A percentile compares a stretch with the other conserved stretches of the same genome.
Conservation (phyloP, 208 protist genomes). For the Willaertia magna region DNA sequence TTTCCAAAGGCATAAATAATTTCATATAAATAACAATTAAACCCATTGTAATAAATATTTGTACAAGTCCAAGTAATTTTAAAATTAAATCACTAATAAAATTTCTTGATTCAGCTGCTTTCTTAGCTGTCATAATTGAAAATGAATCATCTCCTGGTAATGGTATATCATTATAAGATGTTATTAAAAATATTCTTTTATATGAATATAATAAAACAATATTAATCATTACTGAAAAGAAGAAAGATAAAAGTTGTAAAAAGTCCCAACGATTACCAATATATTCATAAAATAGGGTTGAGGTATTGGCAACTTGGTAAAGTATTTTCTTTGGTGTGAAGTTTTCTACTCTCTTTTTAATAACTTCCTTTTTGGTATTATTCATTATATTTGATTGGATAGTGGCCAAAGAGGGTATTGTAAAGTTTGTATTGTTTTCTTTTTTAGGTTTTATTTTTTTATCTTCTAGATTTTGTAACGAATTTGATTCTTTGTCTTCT, state of each 20-base stretch:
- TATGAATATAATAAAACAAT: not conserved
- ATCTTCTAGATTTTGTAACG: too few species aligned
- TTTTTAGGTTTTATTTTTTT: not conserved
- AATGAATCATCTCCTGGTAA: not conserved
- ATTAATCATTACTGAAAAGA: not conserved
- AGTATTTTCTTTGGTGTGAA: too few species aligned
- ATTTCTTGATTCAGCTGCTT: not conserved
- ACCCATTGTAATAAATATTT: not conserved
- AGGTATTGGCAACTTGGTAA: not conserved
- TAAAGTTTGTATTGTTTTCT: not conserved
- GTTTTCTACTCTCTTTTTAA: not conserved
- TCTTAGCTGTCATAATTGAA: not conserved
- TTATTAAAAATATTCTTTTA: not conserved
- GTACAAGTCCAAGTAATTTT: not conserved
- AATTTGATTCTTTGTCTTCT: not conserved
- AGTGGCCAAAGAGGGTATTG: not conserved
- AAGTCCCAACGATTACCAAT: not conserved
- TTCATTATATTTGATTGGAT: not conserved
- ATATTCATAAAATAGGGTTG: not conserved
- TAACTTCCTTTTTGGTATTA: not conserved
- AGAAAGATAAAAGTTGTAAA: not conserved
- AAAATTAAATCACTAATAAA: not conserved
- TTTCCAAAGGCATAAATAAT: not conserved
- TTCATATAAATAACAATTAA: not conserved
- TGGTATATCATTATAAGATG: not conserved